A percentile compares a stretch with the other conserved stretches of the same genome.
Conservation (phyloP, 768 basidiomycete species). For the Leccinellum albellum region DNA sequence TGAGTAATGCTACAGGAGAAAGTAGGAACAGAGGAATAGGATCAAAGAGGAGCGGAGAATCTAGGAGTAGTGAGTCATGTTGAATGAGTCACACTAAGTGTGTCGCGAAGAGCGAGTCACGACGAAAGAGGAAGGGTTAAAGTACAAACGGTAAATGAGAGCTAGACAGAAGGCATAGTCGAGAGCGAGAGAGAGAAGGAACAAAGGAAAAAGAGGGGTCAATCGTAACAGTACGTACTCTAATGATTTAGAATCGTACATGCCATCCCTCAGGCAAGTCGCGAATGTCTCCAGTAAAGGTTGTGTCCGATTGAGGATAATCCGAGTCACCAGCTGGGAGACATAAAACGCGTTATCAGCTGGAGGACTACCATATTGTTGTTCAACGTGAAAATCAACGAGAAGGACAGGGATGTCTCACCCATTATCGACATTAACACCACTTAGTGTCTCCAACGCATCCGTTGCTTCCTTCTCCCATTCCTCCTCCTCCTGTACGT, state of each 20-base stretch:
- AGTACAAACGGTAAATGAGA: too few species aligned
- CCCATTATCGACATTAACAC: slow-evolving; percentile 63
- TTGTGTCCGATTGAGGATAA: slow-evolving; percentile 70
- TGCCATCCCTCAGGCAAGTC: slow-evolving; percentile 47
- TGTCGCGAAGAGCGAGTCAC: too few species aligned
- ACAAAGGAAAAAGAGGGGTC: too few species aligned
- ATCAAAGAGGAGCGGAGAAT: too few species aligned
- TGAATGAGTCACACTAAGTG: too few species aligned
- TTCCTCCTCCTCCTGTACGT: slow-evolving; percentile 44
- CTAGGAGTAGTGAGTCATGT: too few species aligned
- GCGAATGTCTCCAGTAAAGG: slow-evolving; percentile 69
- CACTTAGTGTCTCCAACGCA: slow-evolving; percentile 55
- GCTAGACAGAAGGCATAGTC: too few species aligned
- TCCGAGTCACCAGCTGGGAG: slow-evolving; percentile 75
- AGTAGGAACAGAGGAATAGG: too few species aligned
- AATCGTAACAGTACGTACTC: slow-evolving; percentile 61
- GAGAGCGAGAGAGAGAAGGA: too few species aligned
- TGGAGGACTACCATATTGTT: slow-evolving; percentile 39
- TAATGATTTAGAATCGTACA: slow-evolving; percentile 43
- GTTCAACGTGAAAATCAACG: slow-evolving; percentile 1
- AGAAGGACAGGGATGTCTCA: slow-evolving; percentile 28
- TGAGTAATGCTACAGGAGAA: too few species aligned
- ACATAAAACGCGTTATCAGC: slow-evolving; percentile 78
- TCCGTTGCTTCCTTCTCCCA: slow-evolving; percentile 65
- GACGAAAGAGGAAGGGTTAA: too few species aligned